A percentile compares a stretch with the other conserved stretches of the same genome.
Evolutionary conservation across 1,284 basidiomycete species (phyloP).

Genomic region (Marasmius tenuissimus): DNA sequence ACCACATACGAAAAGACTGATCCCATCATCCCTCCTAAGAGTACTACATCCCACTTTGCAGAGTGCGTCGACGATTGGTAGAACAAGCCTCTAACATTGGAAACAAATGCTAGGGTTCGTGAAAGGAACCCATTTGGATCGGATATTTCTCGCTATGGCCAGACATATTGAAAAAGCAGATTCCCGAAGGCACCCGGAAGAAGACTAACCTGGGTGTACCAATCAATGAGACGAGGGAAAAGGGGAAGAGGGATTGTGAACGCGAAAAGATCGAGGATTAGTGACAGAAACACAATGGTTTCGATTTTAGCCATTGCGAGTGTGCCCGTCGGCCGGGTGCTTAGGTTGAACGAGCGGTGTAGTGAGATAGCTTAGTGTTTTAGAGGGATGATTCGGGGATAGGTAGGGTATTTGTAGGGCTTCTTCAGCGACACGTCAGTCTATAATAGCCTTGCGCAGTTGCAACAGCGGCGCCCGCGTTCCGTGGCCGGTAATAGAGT

Average conservation of each 20-base stretch:
- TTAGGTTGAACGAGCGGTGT: background rate
- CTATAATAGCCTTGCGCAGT: background rate
- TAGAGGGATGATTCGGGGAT: too few relatives aligned
- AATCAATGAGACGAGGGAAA: slow-evolving; percentile 87
- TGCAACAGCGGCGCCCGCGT: background rate
- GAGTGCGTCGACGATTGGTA: slow-evolving; percentile 62
- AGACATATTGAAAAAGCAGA: background rate
- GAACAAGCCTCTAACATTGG: slow-evolving; percentile 60
- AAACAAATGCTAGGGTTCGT: slow-evolving; percentile 63
- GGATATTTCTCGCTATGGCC: slow-evolving; percentile 67
- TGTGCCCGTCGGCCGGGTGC: background rate
- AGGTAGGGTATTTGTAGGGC: background rate
- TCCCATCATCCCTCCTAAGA: slow-evolving; percentile 86
- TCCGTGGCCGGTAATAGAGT: background rate
- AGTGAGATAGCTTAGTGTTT: too few relatives aligned
- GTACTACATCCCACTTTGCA: slow-evolving; percentile 79
- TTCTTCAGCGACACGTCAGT: background rate
- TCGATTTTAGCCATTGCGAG: slow-evolving; percentile 62
- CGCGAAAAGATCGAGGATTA: slow-evolving; percentile 86
- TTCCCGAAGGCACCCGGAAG: background rate
- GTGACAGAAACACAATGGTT: slow-evolving; percentile 78
- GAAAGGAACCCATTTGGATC: slow-evolving; percentile 71
- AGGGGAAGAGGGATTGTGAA: slow-evolving; percentile 94
- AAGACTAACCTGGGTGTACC: slow-evolving; percentile 72
- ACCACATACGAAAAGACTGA: slow-evolving; percentile 81